These are phyloP conservation scores for Knufia petricola DNA, from an alignment of 2,329 filamentous ascomycete genomes.

Conservation along the genomic window DNA sequence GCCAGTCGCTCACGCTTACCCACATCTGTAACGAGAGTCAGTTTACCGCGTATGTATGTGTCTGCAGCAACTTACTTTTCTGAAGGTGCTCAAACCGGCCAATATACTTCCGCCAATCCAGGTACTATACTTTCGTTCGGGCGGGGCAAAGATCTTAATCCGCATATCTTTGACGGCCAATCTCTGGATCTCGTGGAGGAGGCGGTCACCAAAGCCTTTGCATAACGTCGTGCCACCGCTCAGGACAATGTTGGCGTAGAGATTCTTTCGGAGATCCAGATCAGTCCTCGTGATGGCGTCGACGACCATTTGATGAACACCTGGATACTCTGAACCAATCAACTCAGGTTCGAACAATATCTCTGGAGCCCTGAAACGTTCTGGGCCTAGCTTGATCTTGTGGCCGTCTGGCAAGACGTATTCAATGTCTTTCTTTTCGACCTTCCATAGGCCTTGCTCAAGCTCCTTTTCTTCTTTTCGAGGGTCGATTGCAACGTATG, in stretches of 20 bases:
- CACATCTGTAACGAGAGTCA: constrained; percentile 65
- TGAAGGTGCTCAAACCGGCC: constrained; percentile 91
- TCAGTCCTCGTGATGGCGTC: constrained; percentile 93
- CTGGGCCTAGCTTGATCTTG: constrained; percentile 85
- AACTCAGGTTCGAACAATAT: constrained; percentile 97
- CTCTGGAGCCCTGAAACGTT: constrained; percentile 90
- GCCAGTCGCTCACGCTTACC: constrained; percentile 99
- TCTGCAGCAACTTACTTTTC: constrained; percentile 61
- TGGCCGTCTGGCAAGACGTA: constrained; percentile 88
- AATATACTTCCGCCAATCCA: constrained; percentile 99
- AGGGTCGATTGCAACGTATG: constrained; percentile 84
- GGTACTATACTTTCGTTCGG: constrained; percentile 95
- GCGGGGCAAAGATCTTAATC: constrained; percentile 97
- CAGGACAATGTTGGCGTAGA: constrained; percentile 94
- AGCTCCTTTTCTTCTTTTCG: constrained; percentile 95
- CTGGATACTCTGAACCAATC: constrained; percentile 91
- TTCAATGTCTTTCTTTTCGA: constrained; percentile 70
- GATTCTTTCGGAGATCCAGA: constrained; percentile 83
- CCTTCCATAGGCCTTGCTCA: constrained; percentile 57
- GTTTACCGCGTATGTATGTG: constrained; percentile 1
- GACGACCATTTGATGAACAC: constrained; percentile 94
- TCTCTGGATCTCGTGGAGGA: constrained; percentile 84
- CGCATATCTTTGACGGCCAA: constrained; percentile 97
- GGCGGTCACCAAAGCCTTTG: constrained; percentile 88
- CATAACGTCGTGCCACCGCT: constrained; percentile 93